These are phyloP conservation scores for Sugiyamaella qingdaonensis DNA, from an alignment of 805 yeast species.

Conservation along the genomic window DNA sequence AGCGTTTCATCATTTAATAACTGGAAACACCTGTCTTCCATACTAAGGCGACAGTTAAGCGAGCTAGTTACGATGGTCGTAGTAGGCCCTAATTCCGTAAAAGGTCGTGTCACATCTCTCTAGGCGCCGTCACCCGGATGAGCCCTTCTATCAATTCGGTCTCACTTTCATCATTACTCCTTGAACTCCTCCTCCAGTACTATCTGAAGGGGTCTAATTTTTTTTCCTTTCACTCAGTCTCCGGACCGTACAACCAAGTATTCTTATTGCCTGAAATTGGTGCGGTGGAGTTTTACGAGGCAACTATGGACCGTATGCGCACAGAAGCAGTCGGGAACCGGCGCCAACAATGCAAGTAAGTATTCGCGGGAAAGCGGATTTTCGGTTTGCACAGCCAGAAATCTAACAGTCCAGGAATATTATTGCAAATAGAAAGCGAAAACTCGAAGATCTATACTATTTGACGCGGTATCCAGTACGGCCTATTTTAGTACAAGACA, in stretches of 20 bases:
- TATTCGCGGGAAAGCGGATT: not conserved
- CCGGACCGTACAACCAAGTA: not conserved
- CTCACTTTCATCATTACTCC: not conserved
- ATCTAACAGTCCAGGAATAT: constrained; percentile 33
- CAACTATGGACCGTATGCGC: constrained; percentile 38
- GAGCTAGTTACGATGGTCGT: not conserved
- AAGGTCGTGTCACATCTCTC: not conserved
- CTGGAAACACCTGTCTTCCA: constrained; percentile 27
- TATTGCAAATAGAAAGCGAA: constrained; percentile 50
- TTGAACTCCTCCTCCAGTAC: not conserved
- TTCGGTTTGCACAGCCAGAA: no score
- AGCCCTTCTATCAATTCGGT: not conserved
- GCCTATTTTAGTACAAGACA: constrained; percentile 39
- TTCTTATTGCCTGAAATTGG: no score
- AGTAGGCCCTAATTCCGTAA: not conserved
- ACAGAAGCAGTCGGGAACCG: constrained; percentile 45
- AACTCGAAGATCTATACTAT: constrained; percentile 58
- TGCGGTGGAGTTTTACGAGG: not conserved
- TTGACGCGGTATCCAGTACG: constrained; percentile 50
- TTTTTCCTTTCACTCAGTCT: not conserved
- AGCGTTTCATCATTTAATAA: constrained; percentile 31
- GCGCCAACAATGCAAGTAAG: constrained; percentile 39
- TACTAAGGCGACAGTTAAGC: not conserved
- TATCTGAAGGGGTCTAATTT: not conserved
- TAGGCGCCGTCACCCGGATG: not conserved